A percentile compares a stretch with the other conserved stretches of the same genome.
Conservation (phyloP, 805 yeast genomes). For the Starmerella sirachaensis region DNA sequence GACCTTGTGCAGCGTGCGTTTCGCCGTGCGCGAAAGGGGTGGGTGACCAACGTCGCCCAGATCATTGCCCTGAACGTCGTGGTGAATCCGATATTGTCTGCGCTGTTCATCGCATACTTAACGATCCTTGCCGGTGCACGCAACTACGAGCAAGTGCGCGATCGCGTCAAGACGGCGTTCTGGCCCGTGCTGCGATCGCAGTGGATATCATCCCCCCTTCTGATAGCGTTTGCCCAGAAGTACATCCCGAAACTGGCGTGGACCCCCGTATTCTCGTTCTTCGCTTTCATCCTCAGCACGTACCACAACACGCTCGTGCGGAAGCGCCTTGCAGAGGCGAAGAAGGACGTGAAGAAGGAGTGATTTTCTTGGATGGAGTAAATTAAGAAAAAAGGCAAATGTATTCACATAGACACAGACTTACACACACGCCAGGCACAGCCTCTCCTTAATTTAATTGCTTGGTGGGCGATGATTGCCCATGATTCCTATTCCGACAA, state of each 20-base stretch:
- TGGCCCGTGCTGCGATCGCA: slow-evolving; percentile 28
- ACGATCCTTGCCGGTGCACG: slow-evolving; percentile 30
- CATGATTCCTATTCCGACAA: too few relatives aligned
- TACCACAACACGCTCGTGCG: slow-evolving; percentile 31
- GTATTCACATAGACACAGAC: too few relatives aligned
- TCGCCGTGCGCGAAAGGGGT: slow-evolving; percentile 21
- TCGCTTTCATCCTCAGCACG: slow-evolving; percentile 30
- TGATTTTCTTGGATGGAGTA: too few relatives aligned
- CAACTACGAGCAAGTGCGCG: slow-evolving; percentile 23
- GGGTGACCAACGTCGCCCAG: slow-evolving; percentile 24
- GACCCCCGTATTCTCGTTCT: slow-evolving; percentile 32
- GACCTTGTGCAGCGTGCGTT: slow-evolving; percentile 28
- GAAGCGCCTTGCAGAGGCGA: slow-evolving; percentile 17
- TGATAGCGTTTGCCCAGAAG: slow-evolving; percentile 30
- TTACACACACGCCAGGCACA: too few relatives aligned
- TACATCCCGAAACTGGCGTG: slow-evolving; percentile 31
- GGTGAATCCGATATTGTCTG: slow-evolving; percentile 27
- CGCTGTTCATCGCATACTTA: slow-evolving; percentile 29
- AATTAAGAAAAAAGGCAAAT: too few relatives aligned
- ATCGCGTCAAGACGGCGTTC: slow-evolving; percentile 25
- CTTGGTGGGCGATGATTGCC: too few relatives aligned
- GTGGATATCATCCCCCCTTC: slow-evolving; percentile 31
- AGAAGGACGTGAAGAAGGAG: slow-evolving; percentile 8
- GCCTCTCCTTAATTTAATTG: too few relatives aligned
- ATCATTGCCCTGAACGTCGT: slow-evolving; percentile 29